Percentiles rank a stretch among this genome's conserved stretches.
phyloP scores from a whole-genome alignment of 2,329 filamentous ascomycete species.

The Neurospora sp. region DNA sequence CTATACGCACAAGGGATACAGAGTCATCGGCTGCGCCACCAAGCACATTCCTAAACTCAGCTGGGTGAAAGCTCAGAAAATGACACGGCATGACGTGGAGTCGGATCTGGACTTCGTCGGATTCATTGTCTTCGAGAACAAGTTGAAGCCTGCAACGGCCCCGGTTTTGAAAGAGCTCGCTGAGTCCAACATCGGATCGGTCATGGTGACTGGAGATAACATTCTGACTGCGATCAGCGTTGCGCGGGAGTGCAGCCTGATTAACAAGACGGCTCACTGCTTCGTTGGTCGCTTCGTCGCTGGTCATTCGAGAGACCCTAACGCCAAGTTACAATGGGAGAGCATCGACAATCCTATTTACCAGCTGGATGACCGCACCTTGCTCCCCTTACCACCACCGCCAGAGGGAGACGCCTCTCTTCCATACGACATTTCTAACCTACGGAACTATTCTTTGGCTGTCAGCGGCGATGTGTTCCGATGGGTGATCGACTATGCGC shows the following conservation, averaged over 20 bases:
- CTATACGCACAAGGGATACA: constrained; percentile 93
- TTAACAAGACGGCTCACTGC: constrained; percentile 74
- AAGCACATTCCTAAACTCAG: constrained; percentile 80
- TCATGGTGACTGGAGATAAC: constrained; percentile 98
- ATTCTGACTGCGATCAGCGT: constrained; percentile 96
- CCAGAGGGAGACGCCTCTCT: constrained; percentile 68
- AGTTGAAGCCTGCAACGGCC: constrained; percentile 80
- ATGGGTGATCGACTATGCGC: constrained; percentile 89
- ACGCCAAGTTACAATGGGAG: constrained; percentile 75
- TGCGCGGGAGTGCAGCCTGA: constrained; percentile 76
- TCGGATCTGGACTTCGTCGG: constrained; percentile 77
- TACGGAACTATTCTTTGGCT: constrained; percentile 79
- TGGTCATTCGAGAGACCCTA: constrained; percentile 64
- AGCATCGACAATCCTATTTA: constrained; percentile 82
- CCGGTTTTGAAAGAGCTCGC: constrained; percentile 72
- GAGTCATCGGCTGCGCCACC: constrained; percentile 90
- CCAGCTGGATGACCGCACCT: constrained; percentile 66
- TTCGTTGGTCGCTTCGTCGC: constrained; percentile 84
- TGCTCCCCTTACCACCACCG: constrained; percentile 47
- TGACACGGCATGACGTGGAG: constrained; percentile 79
- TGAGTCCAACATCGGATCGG: constrained; percentile 72
- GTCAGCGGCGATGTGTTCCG: constrained; percentile 91
- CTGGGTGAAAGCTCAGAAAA: constrained; percentile 92
- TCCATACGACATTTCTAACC: constrained; percentile 72
- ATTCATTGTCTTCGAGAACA: constrained; percentile 99